Percentiles rank a stretch among this genome's conserved stretches.
Evolutionary conservation across 352 stramenopile species (phyloP).

Genomic region (Phytophthora pinifolia): DNA sequence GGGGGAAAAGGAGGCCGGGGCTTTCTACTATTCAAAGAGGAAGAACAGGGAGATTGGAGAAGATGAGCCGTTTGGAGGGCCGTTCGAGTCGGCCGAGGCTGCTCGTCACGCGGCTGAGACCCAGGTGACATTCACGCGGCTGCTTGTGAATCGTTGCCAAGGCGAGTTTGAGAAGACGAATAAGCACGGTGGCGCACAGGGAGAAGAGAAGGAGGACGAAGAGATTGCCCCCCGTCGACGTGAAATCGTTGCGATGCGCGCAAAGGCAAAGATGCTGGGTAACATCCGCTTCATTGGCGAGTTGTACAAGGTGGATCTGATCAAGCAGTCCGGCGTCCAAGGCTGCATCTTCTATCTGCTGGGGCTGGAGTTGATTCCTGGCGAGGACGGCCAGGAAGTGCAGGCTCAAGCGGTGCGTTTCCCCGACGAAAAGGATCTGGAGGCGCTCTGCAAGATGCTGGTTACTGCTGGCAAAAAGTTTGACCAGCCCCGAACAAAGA

Average conservation of each 20-base stretch:
- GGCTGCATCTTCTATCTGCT: constrained; percentile 81
- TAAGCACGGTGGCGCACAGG: constrained; percentile 35
- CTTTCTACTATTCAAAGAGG: constrained; percentile 69
- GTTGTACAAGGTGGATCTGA: constrained; percentile 85
- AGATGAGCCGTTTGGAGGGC: constrained; percentile 65
- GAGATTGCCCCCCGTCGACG: constrained; percentile 47
- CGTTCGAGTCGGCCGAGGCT: constrained; percentile 52
- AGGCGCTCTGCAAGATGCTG: constrained; percentile 88
- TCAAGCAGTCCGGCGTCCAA: constrained; percentile 81
- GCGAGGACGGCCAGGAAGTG: constrained; percentile 39
- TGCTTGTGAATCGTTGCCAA: constrained; percentile 80
- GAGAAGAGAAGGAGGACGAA: constrained; percentile 44
- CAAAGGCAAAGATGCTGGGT: constrained; percentile 79
- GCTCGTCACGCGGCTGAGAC: constrained; percentile 48
- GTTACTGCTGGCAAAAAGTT: constrained; percentile 86
- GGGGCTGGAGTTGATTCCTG: constrained; percentile 65
- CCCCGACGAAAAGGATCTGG: constrained; percentile 81
- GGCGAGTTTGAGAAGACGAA: constrained; percentile 82
- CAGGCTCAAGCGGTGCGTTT: constrained; percentile 72
- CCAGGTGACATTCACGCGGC: constrained; percentile 67
- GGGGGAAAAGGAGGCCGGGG: constrained; percentile 40
- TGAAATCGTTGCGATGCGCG: constrained; percentile 64
- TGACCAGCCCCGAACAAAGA: constrained; percentile 73
- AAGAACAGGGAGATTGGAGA: constrained; percentile 49
- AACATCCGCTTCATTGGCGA: constrained; percentile 91